Conservation (phyloP, 2,329 filamentous ascomycete genomes). For the Trichoderma lentiforme region DNA sequence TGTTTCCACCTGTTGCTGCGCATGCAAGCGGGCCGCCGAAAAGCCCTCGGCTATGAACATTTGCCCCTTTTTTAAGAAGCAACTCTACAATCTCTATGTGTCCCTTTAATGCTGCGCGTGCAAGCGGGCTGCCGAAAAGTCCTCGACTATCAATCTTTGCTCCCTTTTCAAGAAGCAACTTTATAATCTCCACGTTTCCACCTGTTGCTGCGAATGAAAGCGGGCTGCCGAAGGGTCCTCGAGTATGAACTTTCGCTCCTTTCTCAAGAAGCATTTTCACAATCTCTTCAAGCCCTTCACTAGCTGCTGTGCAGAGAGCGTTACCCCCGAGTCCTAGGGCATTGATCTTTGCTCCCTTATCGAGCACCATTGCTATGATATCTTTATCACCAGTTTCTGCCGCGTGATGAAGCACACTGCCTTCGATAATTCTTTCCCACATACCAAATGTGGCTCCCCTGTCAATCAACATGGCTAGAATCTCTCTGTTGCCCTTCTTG, state of each 20-base stretch:
- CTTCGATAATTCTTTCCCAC: rapidly evolving
- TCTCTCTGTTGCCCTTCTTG: neutral
- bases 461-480: neutral
- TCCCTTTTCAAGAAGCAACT: neutral
- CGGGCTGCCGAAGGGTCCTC: neutral
- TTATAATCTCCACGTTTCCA: neutral
- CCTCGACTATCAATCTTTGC: neutral
- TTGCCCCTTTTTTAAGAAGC: neutral
- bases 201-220: neutral
- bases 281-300: rapidly evolving
- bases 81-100: neutral
- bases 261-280: neutral
- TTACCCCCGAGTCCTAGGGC: neutral
- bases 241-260: neutral
- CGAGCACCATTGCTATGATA: neutral
- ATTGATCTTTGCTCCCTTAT: neutral
- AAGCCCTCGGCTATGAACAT: neutral
- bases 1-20: rapidly evolving
- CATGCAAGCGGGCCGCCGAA: neutral
- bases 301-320: neutral
- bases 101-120: neutral
- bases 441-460: neutral
- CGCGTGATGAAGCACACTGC: neutral
- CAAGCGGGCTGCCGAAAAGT: neutral
- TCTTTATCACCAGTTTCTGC: neutral